These are phyloP conservation scores for Psidium guajava DNA, from an alignment of 345 rosid species.

Conservation along the genomic window DNA sequence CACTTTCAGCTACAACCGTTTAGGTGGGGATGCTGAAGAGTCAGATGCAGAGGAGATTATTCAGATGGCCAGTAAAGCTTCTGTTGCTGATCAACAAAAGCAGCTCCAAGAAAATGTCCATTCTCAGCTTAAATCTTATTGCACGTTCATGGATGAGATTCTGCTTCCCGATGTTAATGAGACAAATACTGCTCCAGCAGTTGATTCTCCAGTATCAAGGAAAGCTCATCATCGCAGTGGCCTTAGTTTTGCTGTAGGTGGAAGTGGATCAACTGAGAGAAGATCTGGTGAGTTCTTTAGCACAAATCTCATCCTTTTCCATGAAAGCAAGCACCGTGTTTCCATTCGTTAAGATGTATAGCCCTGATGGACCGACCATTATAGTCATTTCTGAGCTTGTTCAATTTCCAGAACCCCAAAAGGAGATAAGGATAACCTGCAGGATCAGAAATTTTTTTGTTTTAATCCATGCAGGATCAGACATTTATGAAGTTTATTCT, in stretches of 20 bases:
- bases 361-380: not conserved
- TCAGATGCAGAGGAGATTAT: slow-evolving; percentile 81
- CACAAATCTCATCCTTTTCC: not conserved
- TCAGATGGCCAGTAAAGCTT: slow-evolving; percentile 65
- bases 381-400: not conserved
- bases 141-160: slow-evolving; percentile 50
- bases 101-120: slow-evolving; percentile 79
- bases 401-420: not conserved
- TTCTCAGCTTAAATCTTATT: slow-evolving; percentile 42
- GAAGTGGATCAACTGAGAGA: slow-evolving; percentile 12
- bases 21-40: slow-evolving; percentile 70
- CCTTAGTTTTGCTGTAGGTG: slow-evolving; percentile 72
- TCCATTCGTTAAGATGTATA: not conserved
- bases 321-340: not conserved
- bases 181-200: slow-evolving; percentile 7
- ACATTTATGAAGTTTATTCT: not conserved
- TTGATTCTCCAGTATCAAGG: slow-evolving; percentile 9
- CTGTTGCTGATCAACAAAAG: slow-evolving; percentile 64
- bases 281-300: slow-evolving; percentile 32
- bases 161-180: slow-evolving; percentile 31
- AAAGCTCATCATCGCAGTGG: slow-evolving; percentile 49
- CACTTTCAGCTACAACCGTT: slow-evolving; percentile 50
- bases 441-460: not conserved
- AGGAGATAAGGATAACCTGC: not conserved
- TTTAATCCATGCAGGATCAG: not conserved